Conservation (phyloP, 75 land plant genomes). For the Cryptomeria japonica region DNA sequence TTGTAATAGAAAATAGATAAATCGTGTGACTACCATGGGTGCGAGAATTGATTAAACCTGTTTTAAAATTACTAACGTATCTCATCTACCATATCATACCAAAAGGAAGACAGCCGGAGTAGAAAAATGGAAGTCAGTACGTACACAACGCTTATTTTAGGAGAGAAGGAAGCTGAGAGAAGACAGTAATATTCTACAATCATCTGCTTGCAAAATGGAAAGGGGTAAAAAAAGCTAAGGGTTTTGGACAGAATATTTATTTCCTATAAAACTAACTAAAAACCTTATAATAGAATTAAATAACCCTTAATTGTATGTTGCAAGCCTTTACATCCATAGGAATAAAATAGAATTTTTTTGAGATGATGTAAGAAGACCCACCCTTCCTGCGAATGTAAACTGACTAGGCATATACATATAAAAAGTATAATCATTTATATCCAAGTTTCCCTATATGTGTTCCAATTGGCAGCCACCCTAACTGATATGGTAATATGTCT, state of each 20-base stretch:
- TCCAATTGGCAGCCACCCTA: too few species aligned
- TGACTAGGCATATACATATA: not conserved
- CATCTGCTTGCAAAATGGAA: not conserved
- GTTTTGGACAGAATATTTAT: not conserved
- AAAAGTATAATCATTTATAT: too few species aligned
- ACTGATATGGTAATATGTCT: too few species aligned
- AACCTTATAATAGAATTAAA: not conserved
- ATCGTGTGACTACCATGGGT: not conserved
- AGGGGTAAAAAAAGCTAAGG: not conserved
- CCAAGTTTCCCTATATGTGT: too few species aligned
- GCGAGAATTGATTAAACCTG: not conserved
- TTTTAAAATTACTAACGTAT: not conserved
- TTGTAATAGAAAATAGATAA: not conserved
- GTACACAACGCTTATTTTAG: not conserved
- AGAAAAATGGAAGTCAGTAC: not conserved
- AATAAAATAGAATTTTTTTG: too few species aligned
- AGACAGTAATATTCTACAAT: not conserved
- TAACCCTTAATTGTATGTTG: not conserved
- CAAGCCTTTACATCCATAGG: not conserved
- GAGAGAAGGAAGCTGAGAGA: not conserved
- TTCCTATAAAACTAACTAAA: not conserved
- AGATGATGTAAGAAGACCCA: too few species aligned
- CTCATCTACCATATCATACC: not conserved
- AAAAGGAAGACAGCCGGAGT: not conserved
- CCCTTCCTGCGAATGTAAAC: not conserved